Base-by-base conservation (phyloP, 2,329 filamentous ascomycete species). In the Botrytis hyacinthi region DNA sequence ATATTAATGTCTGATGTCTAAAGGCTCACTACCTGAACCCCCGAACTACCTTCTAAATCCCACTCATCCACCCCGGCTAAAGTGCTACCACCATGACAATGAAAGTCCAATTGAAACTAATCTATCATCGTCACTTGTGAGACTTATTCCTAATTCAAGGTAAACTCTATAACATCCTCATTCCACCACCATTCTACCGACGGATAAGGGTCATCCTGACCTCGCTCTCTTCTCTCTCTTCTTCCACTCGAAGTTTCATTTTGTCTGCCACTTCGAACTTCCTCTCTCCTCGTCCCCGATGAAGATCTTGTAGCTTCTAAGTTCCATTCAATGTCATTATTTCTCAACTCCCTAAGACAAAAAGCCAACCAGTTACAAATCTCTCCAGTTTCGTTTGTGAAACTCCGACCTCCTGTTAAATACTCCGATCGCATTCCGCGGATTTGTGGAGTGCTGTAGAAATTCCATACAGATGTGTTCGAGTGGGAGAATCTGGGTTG, bases 361-460 rank as follows among this genome's bases (percentile, higher is more conserved):
- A 66, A 66, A 1, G 29, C 63, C 32, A 66, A 37, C 44, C 63
- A 66, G 32, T 66, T 48, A 37, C 63, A 66, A 20, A 66, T 26
- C 14, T 66, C 63, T 37, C 62, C 44, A 48, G 42, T 48, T 44
- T 22, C 29, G 32, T 51, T 20, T 5, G 20, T 22, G 9, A 66
- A 66, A 8, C 5, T 48, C 14, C 63, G 32, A 18, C 63, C 63
- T 16, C 44, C 63, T 26, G 44, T 48, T 22, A 66, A 35, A 37
- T 35, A 66, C 35, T 66, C 63, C 12, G 63, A 9, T 37, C 63
- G 44, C 63, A 37, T 51, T 9, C 29, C 32, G 1, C 18, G 32
- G 9, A 66, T 35, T n/a, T 51, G 63, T 5, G 22, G 48, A 9
- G 44, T n/a, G 20, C 8, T 51, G 32, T 66, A 66, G 63, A 48